These are phyloP conservation scores for Phyllosticta paracitricarpa DNA, from an alignment of 2,329 filamentous ascomycete genomes.

Conservation along the genomic window DNA sequence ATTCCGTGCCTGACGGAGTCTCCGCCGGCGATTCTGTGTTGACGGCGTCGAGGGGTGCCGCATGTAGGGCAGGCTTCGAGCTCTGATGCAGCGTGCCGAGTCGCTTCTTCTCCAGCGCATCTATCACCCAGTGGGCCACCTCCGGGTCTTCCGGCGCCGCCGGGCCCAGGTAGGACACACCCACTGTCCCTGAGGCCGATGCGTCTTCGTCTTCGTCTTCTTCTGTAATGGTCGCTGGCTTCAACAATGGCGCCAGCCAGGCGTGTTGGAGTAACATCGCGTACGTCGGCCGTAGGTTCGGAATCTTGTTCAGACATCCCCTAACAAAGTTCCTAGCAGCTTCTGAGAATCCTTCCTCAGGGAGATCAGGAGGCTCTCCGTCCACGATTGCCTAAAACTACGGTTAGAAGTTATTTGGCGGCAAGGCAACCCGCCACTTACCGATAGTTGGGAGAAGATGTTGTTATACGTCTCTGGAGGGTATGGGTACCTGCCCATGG, in stretches of 20 bases:
- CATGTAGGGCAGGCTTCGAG: conserved; percentile 54
- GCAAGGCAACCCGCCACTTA: conserved; percentile 44
- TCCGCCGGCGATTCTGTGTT: background rate
- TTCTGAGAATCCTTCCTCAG: conserved; percentile 66
- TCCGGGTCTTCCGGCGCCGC: conserved; percentile 52
- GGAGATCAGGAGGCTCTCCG: conserved; percentile 85
- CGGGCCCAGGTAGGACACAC: conserved; percentile 20
- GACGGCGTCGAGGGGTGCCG: conserved; percentile 5
- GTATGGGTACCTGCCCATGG: conserved; percentile 88
- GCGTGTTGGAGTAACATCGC: conserved; percentile 79
- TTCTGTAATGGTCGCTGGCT: conserved; percentile 65
- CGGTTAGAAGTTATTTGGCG: conserved; percentile 13
- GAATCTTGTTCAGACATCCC: conserved; percentile 85
- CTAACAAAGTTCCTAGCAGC: conserved; percentile 77
- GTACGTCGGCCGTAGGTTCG: conserved; percentile 88
- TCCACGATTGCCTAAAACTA: conserved; percentile 79
- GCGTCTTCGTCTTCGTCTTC: conserved; percentile 48
- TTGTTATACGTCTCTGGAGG: conserved; percentile 96
- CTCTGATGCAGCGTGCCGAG: conserved; percentile 45
- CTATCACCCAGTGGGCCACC: conserved; percentile 75
- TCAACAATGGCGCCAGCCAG: conserved; percentile 70
- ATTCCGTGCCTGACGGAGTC: background rate
- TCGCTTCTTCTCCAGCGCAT: conserved; percentile 57
- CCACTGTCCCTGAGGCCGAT: conserved; percentile 25
- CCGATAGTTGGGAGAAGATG: conserved; percentile 93